Percentiles rank a stretch among this genome's conserved stretches.
These are phyloP conservation scores for Filosporella fistucella DNA, from an alignment of 495 filamentous ascomycete genomes.

Conservation along the genomic window DNA sequence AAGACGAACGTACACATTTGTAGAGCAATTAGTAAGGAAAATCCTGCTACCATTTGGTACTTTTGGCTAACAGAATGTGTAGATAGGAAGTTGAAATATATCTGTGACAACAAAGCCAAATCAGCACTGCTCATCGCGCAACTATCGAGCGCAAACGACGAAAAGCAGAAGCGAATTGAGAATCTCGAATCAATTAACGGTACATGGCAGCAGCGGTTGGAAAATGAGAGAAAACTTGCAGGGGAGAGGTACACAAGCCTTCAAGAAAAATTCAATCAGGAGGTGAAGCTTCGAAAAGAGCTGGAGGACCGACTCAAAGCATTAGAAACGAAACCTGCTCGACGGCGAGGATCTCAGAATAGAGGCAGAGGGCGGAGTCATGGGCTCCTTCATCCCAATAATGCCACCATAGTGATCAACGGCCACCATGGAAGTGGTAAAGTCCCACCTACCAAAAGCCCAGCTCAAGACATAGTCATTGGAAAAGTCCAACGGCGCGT, in stretches of 20 bases:
- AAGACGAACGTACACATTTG: conserved; percentile 18
- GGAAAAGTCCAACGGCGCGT: conserved; percentile 1
- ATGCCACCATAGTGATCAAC: background rate
- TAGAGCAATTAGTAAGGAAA: conserved; percentile 25
- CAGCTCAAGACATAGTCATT: background rate
- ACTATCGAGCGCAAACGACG: conserved; percentile 17
- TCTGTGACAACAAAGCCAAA: conserved; percentile 2
- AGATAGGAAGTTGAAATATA: conserved; percentile 3
- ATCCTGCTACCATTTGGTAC: background rate
- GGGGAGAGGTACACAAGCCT: conserved; percentile 4
- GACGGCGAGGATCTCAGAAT: conserved; percentile 1
- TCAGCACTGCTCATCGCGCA: background rate
- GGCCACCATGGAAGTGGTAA: too few relatives aligned
- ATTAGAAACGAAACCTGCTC: background rate
- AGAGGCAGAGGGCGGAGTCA: conserved; percentile 3
- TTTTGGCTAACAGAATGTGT: background rate
- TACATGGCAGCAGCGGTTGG: conserved; percentile 4
- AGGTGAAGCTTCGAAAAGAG: conserved; percentile 2
- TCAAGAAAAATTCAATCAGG: conserved; percentile 10
- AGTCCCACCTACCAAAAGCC: background rate
- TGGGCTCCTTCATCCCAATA: conserved; percentile 3
- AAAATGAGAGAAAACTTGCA: conserved; percentile 4
- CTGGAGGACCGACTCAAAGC: conserved; percentile 5
- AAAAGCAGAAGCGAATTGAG: conserved; percentile 24
- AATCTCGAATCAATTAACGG: conserved; percentile 21